These are phyloP conservation scores for Sporormia fimetaria DNA, from an alignment of 495 filamentous ascomycete species.

Conservation along the genomic window DNA sequence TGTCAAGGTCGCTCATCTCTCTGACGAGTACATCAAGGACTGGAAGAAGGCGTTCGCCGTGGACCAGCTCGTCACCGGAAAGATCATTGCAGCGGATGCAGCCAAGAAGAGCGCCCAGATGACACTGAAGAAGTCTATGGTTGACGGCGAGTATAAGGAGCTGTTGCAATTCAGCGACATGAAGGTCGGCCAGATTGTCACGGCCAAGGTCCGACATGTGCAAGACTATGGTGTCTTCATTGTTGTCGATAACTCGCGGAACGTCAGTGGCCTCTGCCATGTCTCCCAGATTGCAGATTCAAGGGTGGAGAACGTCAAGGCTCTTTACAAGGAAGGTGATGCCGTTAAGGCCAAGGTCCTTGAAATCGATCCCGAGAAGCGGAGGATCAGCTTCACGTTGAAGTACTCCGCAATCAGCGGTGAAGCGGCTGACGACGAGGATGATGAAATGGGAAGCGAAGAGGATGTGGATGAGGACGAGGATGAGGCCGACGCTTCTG, in stretches of 20 bases:
- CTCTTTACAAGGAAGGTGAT: slow-evolving; percentile 79
- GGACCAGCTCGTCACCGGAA: slow-evolving; percentile 81
- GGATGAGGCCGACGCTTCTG: slow-evolving; percentile 17
- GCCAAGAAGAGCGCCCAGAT: slow-evolving; percentile 63
- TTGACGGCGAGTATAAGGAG: slow-evolving; percentile 68
- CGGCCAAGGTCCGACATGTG: slow-evolving; percentile 81
- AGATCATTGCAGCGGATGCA: slow-evolving; percentile 56
- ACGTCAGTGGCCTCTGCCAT: slow-evolving; percentile 88
- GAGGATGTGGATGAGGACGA: slow-evolving; percentile 14
- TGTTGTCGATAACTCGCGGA: slow-evolving; percentile 67
- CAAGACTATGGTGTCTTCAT: slow-evolving; percentile 94
- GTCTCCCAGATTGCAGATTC: slow-evolving; percentile 79
- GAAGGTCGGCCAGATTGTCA: slow-evolving; percentile 65
- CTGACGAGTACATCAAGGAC: slow-evolving; percentile 82
- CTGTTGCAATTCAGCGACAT: slow-evolving; percentile 59
- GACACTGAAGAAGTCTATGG: slow-evolving; percentile 70
- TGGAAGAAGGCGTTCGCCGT: slow-evolving; percentile 84
- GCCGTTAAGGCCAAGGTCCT: slow-evolving; percentile 80
- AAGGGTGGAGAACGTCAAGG: slow-evolving; percentile 62
- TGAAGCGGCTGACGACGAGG: slow-evolving; percentile 44
- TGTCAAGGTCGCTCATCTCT: slow-evolving; percentile 74
- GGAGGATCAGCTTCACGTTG: slow-evolving; percentile 73
- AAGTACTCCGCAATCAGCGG: slow-evolving; percentile 84
- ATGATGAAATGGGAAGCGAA: slow-evolving; percentile 37
- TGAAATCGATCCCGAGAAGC: slow-evolving; percentile 58